These are phyloP conservation scores for Calonectria pseudoreteaudii DNA, from an alignment of 2,329 filamentous ascomycete species.

Conservation along the genomic window DNA sequence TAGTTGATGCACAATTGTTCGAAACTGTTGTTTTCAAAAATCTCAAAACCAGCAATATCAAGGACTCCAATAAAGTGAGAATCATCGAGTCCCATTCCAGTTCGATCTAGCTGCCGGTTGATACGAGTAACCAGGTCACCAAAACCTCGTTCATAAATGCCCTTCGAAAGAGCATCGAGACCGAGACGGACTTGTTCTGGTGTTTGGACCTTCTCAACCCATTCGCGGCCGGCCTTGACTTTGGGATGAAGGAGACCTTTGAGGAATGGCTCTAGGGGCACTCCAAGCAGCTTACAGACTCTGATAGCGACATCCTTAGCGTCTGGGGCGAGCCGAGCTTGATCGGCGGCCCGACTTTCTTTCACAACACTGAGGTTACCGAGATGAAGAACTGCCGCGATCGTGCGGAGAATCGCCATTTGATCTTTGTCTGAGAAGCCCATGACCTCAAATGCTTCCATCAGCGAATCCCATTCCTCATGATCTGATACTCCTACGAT, in stretches of 20 bases:
- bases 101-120: constrained; percentile 91
- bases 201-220: constrained; percentile 98
- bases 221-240: constrained; percentile 95
- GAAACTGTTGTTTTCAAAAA: constrained; percentile 98
- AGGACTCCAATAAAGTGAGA: constrained; percentile 97
- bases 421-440: constrained; percentile 91
- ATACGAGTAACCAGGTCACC: constrained; percentile 92
- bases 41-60: constrained; percentile 99
- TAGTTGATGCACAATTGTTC: constrained; percentile 99
- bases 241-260: constrained; percentile 90
- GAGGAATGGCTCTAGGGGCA: constrained; percentile 85
- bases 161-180: constrained; percentile 92
- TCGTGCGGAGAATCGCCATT: constrained; percentile 82
- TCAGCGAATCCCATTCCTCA: constrained; percentile 88
- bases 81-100: constrained; percentile 84
- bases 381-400: constrained; percentile 92
- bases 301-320: constrained; percentile 80
- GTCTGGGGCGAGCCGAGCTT: constrained; percentile 84
- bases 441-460: constrained; percentile 96
- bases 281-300: constrained; percentile 86
- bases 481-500: constrained; percentile 91
- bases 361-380: constrained; percentile 92
- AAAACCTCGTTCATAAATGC: constrained; percentile 97
- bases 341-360: constrained; percentile 90
- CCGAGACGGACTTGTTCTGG: constrained; percentile 94